Percentiles rank a stretch among this genome's conserved stretches.
Evolutionary conservation across 176 grass and related monocot genomes (phyloP).

Genomic region (Oryza nivara): DNA sequence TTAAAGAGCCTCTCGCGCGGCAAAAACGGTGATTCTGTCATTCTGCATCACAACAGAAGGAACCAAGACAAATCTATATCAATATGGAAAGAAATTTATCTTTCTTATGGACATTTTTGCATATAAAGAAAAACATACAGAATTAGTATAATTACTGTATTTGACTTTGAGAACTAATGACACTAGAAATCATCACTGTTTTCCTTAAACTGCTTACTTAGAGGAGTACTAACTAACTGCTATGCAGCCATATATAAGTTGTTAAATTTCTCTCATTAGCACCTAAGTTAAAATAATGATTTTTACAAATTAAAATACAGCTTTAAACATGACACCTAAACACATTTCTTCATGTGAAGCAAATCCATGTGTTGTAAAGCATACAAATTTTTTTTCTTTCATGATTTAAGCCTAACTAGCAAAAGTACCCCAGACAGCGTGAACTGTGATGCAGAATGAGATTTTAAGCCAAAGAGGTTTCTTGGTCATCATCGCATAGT

Average conservation of each 20-base stretch:
- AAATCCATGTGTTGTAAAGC: not conserved
- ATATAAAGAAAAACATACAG: not conserved
- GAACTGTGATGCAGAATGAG: not conserved
- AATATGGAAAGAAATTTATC: not conserved
- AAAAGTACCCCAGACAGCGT: not conserved
- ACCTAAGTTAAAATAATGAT: not conserved
- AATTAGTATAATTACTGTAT: not conserved
- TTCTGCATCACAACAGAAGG: slow-evolving; percentile 37
- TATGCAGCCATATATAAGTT: not conserved
- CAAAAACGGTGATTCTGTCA: slow-evolving; percentile 62
- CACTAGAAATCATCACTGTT: not conserved
- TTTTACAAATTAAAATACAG: not conserved
- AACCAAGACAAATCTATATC: not conserved
- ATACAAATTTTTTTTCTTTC: not conserved
- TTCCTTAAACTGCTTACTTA: not conserved
- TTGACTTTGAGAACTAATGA: not conserved
- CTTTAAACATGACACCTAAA: not conserved
- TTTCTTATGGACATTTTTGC: not conserved
- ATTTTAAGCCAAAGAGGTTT: not conserved
- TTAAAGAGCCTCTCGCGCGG: slow-evolving; percentile 55
- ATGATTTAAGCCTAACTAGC: slow-evolving; percentile 4
- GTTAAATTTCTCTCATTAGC: not conserved
- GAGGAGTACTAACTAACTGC: not conserved
- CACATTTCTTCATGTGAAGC: not conserved
- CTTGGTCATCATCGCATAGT: not conserved